Conservation (phyloP, 371 early-diverging fungal species). For the Lichtheimia hyalospora region DNA sequence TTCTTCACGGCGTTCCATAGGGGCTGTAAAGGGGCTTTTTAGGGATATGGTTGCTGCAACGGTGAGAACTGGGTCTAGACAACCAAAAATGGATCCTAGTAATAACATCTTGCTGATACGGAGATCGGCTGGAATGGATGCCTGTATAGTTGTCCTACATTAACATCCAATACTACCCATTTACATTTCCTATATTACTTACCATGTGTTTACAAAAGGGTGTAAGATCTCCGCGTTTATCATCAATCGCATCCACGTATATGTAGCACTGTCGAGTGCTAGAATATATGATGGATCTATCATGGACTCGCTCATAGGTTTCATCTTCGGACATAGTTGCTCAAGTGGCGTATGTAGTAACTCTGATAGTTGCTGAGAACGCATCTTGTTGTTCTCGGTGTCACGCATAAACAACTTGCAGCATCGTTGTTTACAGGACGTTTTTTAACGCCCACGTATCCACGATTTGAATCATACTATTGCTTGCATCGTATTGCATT, state of each 20-base stretch:
- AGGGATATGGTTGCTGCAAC: conserved; percentile 79
- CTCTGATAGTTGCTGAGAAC: conserved; percentile 74
- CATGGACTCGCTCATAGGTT: conserved; percentile 67
- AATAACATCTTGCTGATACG: conserved; percentile 88
- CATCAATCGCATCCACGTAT: conserved; percentile 63
- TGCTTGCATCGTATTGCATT: conserved; percentile 61
- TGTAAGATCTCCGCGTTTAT: conserved; percentile 64
- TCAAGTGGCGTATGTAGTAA: conserved; percentile 80
- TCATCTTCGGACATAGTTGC: conserved; percentile 78
- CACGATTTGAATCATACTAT: conserved; percentile 56
- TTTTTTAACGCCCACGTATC: conserved; percentile 66
- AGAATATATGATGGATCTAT: conserved; percentile 74
- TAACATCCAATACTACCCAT: too few relatives aligned
- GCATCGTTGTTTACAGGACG: conserved; percentile 88
- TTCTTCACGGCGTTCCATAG: conserved; percentile 67
- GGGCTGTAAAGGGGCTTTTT: conserved; percentile 69
- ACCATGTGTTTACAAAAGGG: conserved; percentile 85
- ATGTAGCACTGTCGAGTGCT: conserved; percentile 62
- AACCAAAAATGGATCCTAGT: conserved; percentile 77
- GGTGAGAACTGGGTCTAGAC: conserved; percentile 79
- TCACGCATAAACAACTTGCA: conserved; percentile 66
- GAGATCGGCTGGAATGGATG: conserved; percentile 88
- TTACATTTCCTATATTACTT: neutral
- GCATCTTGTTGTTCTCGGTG: conserved; percentile 52
- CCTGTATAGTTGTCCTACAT: conserved; percentile 27